Evolutionary conservation across 257 asterid genomes (phyloP).

Genomic region (Echium plantagineum): DNA sequence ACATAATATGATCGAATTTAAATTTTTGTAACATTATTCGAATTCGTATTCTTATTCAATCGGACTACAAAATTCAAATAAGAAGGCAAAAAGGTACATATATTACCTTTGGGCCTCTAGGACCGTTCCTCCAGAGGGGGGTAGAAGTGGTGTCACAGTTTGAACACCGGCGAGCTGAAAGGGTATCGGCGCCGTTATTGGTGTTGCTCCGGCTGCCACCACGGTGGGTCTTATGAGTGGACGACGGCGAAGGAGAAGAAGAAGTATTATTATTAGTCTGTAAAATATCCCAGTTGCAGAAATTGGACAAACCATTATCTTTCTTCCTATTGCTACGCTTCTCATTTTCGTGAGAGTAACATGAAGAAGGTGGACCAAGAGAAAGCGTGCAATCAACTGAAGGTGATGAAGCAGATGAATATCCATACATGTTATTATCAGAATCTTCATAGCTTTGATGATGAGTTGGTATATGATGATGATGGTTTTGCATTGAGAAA

Average conservation of each 20-base stretch:
- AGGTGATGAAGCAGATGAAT: slow-evolving; percentile 15
- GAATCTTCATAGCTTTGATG: slow-evolving; percentile 17
- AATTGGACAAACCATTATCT: slow-evolving; percentile 39
- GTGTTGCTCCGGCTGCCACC: slow-evolving; percentile 12
- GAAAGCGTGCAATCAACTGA: slow-evolving; percentile 91
- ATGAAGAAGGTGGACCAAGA: slow-evolving; percentile 80
- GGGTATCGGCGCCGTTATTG: slow-evolving; percentile 35
- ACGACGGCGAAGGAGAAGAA: slow-evolving; percentile 13
- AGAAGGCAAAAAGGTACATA: no score
- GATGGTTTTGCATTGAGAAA: slow-evolving; percentile 35
- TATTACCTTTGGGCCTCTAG: slow-evolving; percentile 76
- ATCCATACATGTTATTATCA: slow-evolving; percentile 18
- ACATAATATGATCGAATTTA: no score
- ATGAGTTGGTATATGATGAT: background rate
- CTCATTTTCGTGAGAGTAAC: slow-evolving; percentile 19
- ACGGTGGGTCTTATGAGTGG: slow-evolving; percentile 37
- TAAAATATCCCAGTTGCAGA: slow-evolving; percentile 69
- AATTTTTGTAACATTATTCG: no score
- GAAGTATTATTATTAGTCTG: slow-evolving; percentile 30
- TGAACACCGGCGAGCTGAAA: slow-evolving; percentile 80
- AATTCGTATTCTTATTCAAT: no score
- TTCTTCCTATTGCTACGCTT: slow-evolving; percentile 19
- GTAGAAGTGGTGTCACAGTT: slow-evolving; percentile 96
- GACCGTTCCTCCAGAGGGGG: slow-evolving; percentile 96
- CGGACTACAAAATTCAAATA: no score